phyloP scores from a whole-genome alignment of 2,329 filamentous ascomycete genomes.

The Madurella fahalii region DNA sequence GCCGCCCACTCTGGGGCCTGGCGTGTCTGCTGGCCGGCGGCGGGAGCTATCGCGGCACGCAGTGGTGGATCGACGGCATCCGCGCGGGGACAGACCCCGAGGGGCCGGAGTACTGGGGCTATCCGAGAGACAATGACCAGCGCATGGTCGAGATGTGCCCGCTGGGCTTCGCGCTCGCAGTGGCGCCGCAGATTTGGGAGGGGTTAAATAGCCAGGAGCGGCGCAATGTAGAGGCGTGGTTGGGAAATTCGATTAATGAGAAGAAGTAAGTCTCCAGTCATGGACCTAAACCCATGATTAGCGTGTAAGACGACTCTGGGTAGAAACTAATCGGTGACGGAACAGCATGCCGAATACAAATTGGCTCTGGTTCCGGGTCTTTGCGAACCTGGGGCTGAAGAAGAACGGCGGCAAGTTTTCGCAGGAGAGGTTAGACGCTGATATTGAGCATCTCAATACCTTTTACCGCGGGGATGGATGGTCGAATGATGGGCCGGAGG shows the following conservation, averaged over 20 bases:
- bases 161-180: constrained; percentile 68
- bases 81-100: constrained; percentile 67
- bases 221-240: constrained; percentile 64
- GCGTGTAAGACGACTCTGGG: not conserved
- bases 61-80: constrained; percentile 67
- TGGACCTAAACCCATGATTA: not conserved
- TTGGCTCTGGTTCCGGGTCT: constrained; percentile 81
- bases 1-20: constrained; percentile 71
- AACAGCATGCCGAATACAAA: constrained; percentile 64
- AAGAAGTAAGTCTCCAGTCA: constrained; percentile 53
- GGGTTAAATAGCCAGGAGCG: constrained; percentile 59
- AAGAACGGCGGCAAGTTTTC: constrained; percentile 71
- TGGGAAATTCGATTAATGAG: constrained; percentile 71
- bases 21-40: constrained; percentile 66
- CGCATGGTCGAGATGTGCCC: constrained; percentile 84
- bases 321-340: constrained; percentile 2
- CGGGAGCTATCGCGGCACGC: constrained; percentile 58
- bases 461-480: constrained; percentile 80
- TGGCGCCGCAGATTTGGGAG: constrained; percentile 64
- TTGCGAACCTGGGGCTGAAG: constrained; percentile 73
- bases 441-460: constrained; percentile 73
- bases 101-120: constrained; percentile 70
- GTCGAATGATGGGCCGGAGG: constrained; percentile 76
- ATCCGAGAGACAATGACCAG: constrained; percentile 71
- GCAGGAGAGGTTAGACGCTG: constrained; percentile 63